A percentile compares a stretch with the other conserved stretches of the same genome.
phyloP scores from a whole-genome alignment of 2,329 filamentous ascomycete species.

The Fusarium coicis region DNA sequence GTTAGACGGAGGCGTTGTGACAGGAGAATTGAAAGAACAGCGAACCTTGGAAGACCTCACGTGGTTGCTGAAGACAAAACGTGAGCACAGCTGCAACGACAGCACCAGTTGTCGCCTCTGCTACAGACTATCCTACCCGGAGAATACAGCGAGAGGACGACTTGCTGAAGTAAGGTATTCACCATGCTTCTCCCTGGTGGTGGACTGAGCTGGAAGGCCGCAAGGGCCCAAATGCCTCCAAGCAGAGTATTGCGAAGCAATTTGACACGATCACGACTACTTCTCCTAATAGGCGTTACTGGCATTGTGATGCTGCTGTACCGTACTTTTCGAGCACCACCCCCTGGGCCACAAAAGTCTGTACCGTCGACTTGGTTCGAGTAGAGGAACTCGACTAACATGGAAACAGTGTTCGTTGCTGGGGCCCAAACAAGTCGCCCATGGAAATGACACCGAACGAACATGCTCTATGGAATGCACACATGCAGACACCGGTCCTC shows the following conservation, averaged over 20 bases:
- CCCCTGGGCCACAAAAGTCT: slow-evolving; percentile 91
- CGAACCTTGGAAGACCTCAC: slow-evolving; percentile 1
- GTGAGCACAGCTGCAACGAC: slow-evolving; percentile 12
- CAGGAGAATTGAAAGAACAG: not conserved
- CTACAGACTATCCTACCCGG: slow-evolving; percentile 16
- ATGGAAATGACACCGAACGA: slow-evolving; percentile 96
- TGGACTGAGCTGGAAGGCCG: slow-evolving; percentile 91
- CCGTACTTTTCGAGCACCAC: slow-evolving; percentile 83
- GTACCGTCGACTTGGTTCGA: not conserved
- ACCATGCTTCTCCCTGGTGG: slow-evolving; percentile 90
- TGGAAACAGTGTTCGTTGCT: slow-evolving; percentile 87
- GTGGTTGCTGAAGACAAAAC: slow-evolving; percentile 20
- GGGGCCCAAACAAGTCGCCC: slow-evolving; percentile 92
- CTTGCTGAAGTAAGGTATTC: slow-evolving; percentile 47
- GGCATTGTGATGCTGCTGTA: slow-evolving; percentile 84
- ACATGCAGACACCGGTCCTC: slow-evolving; percentile 90
- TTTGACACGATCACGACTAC: slow-evolving; percentile 80
- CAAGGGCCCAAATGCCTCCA: slow-evolving; percentile 81
- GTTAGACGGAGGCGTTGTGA: slow-evolving; percentile 14
- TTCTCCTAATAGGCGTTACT: slow-evolving; percentile 76
- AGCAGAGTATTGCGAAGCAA: slow-evolving; percentile 76
- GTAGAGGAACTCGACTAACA: slow-evolving; percentile 43
- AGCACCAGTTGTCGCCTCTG: slow-evolving; percentile 7
- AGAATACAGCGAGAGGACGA: slow-evolving; percentile 31
- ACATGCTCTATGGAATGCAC: slow-evolving; percentile 86